Evolutionary conservation across 192 early-diverging fungal species (phyloP), one percentile per base, ranked within the genome.

Genomic region (Linnemannia schmuckeri): DNA sequence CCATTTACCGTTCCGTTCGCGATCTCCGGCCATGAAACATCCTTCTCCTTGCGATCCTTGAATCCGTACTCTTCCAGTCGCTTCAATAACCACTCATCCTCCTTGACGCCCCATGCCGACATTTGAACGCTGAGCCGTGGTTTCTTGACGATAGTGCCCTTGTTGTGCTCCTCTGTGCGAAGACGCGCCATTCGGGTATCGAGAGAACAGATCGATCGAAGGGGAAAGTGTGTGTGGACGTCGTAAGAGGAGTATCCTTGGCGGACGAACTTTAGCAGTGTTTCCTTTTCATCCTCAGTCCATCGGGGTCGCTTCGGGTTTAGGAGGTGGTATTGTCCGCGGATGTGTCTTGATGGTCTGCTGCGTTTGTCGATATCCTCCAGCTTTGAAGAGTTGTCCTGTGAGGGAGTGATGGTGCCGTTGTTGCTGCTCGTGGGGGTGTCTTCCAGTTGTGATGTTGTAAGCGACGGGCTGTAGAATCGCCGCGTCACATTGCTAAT

Each of bases 21-120:
- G 3, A 77, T 54, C 57, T 37, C 40, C 8, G 61, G 30, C 75
- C 75, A 77, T 6, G 75, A 40, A 2, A 40, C 40, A 6, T 73
- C 42, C 2, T 49, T 8, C 27, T 20, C 8, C 2, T 63, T 42
- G 22, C 20, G 30, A 9, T 66, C 24, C 63, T 77, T 63, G 22
- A 77, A 40, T 77, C 75, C 75, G 5, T 38, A 42, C 20, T 66
- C 22, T 40, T 77, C 41, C 22, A 77, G 38, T 68, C 61, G n/a
- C 40, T 63, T 63, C 0, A 38, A 1, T 24, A 77, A 17, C 54
- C 37, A 42, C 15, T 61, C 22, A 27, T 77, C 75, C 27, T 77
- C 57, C 75, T 42, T 22, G 12, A 40, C 24, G 17, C 12, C 63
- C 75, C 75, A 77, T 33, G 38, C 27, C 12, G 3, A 1, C 46